phyloP scores from a whole-genome alignment of 2,329 filamentous ascomycete species.

The Chalara sp. region DNA sequence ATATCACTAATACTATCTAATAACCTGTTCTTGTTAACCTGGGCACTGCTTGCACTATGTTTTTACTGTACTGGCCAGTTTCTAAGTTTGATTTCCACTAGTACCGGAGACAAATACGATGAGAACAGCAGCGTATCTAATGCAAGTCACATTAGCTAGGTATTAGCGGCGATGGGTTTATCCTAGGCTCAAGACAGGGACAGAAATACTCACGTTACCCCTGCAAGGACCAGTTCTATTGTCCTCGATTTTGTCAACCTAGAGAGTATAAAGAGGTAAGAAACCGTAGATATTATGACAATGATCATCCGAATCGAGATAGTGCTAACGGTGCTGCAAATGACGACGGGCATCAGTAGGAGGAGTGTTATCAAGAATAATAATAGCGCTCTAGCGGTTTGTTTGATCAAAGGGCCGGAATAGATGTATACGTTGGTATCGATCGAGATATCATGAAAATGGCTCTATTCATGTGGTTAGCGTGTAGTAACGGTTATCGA shows the following conservation, averaged over 20 bases:
- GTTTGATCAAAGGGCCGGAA: not conserved
- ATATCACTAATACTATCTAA: no score
- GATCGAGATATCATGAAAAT: not conserved
- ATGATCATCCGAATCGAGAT: not conserved
- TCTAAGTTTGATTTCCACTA: not conserved
- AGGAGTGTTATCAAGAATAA: not conserved
- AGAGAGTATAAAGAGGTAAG: not conserved
- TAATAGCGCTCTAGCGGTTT: not conserved
- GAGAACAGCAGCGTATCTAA: slow-evolving; percentile 1
- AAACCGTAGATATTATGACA: slow-evolving; percentile 1
- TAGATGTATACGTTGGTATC: slow-evolving; percentile 1
- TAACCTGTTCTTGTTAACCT: no score
- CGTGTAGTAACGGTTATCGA: not conserved
- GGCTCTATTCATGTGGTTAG: not conserved
- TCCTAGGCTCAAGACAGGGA: no score
- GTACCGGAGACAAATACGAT: slow-evolving; percentile 1
- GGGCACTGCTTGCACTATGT: no score
- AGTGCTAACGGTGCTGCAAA: not conserved
- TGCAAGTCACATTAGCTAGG: not conserved
- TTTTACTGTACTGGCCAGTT: not conserved
- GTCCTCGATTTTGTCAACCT: slow-evolving; percentile 2
- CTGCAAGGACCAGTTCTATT: slow-evolving; percentile 1
- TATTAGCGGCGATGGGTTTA: no score
- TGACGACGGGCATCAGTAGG: not conserved
- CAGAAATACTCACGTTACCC: not conserved